Evolutionary conservation across 192 early-diverging fungal genomes (phyloP), one percentile per base, ranked within the genome.

Genomic region (Globomyces pollinis-pini): DNA sequence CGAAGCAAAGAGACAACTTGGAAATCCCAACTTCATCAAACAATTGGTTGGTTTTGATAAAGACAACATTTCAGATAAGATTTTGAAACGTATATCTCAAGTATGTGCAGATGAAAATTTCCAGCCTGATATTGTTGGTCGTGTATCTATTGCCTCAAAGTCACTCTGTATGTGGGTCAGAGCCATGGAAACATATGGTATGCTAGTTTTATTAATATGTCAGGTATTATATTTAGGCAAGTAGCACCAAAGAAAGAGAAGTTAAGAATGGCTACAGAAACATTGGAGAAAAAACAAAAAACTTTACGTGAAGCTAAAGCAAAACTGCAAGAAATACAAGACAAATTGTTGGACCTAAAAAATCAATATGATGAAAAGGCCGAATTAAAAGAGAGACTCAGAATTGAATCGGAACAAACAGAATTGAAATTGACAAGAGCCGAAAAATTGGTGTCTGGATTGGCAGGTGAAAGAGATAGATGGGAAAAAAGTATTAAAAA

Each of bases 1-100:
- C 26, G 78, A 82, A 55, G 80, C 77, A 20, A 79, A 79, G 59
- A 47, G 75, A 3, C 77, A 81, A 53, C 72, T 79, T 35, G 80
- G 78, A 61, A 82, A 82, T 50, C 76, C 80, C 21, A 75, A 82
- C 68, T 80, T 82, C 61, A 81, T 82, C 67, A 82, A 82, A 57
- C 77, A 82, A 41, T 61, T 82, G 23, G 70, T 82, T 35, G 66
- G 68, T 49, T 81, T 81, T 54, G 79, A 81, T 61, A 81, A 81
- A 62, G 79, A 81, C 64, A 81, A 81, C 56, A 81, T 81, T 30
- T 70, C 67, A 15, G 77, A 79, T 53, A 80, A 81, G 57, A 78
- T 74, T 50, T 55, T 80, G 6, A 81, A 79, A 41, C 53, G 65
- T 29, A 77, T 75, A 12, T 71, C 72, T 20, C 76, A 81, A 47